Conservation (phyloP, 352 stramenopile genomes). For the Globisporangium solare region DNA sequence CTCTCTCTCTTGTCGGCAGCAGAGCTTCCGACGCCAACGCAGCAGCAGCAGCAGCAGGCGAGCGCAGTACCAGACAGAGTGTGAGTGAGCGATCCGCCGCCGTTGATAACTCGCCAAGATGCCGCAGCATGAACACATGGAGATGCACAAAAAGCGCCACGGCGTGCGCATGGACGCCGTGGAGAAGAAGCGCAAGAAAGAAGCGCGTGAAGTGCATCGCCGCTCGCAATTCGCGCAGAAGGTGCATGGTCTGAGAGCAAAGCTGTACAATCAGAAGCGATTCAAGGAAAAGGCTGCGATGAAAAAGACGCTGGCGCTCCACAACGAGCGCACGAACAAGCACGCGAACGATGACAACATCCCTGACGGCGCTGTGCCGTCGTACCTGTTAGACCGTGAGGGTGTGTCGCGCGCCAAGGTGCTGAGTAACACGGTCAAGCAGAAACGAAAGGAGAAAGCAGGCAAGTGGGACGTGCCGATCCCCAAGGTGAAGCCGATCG, state of each 20-base stretch:
- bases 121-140: conserved; percentile 99
- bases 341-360: conserved; percentile 97
- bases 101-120: conserved; percentile 46
- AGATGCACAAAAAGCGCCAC: conserved; percentile 99
- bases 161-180: conserved; percentile 96
- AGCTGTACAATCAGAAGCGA: conserved; percentile 98
- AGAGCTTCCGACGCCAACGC: too few species aligned
- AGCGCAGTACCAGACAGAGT: neutral
- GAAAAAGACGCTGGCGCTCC: conserved; percentile 98
- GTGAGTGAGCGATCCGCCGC: conserved; percentile 1
- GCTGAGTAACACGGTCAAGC: conserved; percentile 99
- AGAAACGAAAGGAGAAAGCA: conserved; percentile 99
- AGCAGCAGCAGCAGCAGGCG: too few species aligned
- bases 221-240: conserved; percentile 98
- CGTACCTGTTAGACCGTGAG: conserved; percentile 99
- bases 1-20: neutral
- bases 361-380: conserved; percentile 95
- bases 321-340: conserved; percentile 99
- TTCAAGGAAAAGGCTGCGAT: conserved; percentile 99
- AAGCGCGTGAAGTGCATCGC: conserved; percentile 97
- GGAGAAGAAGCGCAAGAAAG: conserved; percentile 98
- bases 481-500: conserved; percentile 97
- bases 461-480: conserved; percentile 99
- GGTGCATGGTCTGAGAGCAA: conserved; percentile 97
- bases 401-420: conserved; percentile 98